A percentile compares a stretch with the other conserved stretches of the same genome.
These are phyloP conservation scores for Astrothelium subdiscretum DNA, from an alignment of 495 filamentous ascomycete genomes.

Conservation along the genomic window DNA sequence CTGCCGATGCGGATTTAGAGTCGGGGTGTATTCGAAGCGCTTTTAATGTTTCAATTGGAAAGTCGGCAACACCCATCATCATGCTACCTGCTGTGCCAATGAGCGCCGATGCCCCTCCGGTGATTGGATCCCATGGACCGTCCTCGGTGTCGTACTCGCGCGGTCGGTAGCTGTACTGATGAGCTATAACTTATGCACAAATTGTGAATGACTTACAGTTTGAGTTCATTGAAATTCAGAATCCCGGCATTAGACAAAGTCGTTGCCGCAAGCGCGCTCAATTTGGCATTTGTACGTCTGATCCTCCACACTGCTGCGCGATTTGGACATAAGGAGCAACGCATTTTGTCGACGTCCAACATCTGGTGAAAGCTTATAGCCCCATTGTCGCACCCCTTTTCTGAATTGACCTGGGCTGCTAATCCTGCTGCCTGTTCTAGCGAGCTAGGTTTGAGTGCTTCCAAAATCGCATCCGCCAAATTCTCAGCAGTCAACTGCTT, in stretches of 20 bases:
- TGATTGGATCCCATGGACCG: slow-evolving; percentile 33
- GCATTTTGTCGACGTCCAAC: slow-evolving; percentile 27
- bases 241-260: slow-evolving; percentile 27
- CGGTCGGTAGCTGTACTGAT: slow-evolving; percentile 20
- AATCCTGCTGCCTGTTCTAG: slow-evolving; percentile 28
- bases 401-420: slow-evolving; percentile 27
- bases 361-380: slow-evolving; percentile 32
- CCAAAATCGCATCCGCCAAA: slow-evolving; percentile 32
- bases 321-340: slow-evolving; percentile 25
- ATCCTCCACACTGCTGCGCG: slow-evolving; percentile 29
- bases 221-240: slow-evolving; percentile 29
- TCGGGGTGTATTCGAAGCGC: slow-evolving; percentile 40
- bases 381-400: slow-evolving; percentile 27
- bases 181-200: background rate
- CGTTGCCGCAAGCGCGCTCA: slow-evolving; percentile 31
- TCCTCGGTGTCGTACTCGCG: slow-evolving; percentile 33
- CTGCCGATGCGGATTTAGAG: slow-evolving; percentile 4
- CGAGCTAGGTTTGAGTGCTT: slow-evolving; percentile 27
- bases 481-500: slow-evolving; percentile 33
- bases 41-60: slow-evolving; percentile 57
- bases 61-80: slow-evolving; percentile 69
- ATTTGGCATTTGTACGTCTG: slow-evolving; percentile 24
- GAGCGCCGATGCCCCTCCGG: slow-evolving; percentile 50
- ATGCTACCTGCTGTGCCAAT: slow-evolving; percentile 64
- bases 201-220: slow-evolving; percentile 19